Conservation (phyloP, 2,329 filamentous ascomycete species). For the Graphiopsis chlorocephala region DNA sequence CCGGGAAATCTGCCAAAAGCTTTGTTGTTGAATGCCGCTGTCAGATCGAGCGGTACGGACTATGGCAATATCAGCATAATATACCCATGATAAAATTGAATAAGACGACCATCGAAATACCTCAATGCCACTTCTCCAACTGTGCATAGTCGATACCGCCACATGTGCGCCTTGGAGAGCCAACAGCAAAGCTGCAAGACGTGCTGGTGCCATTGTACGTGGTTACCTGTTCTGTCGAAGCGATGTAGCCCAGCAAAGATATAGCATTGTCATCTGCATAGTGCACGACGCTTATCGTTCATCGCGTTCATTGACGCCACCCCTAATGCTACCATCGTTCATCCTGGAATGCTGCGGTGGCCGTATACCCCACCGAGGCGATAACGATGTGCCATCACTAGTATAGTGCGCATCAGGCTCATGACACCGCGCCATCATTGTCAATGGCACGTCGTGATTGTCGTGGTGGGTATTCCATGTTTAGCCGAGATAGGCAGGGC, state of each 20-base stretch:
- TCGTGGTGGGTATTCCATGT: background rate
- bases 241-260: background rate
- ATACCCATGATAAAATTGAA: background rate
- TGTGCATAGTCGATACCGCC: background rate
- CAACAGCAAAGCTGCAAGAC: background rate
- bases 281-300: slow-evolving; percentile 1
- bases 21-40: slow-evolving; percentile 34
- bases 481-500: background rate
- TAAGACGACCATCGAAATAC: background rate
- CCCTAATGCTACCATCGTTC: background rate
- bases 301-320: background rate
- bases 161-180: background rate
- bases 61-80: background rate
- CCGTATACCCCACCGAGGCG: background rate
- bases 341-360: background rate
- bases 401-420: background rate
- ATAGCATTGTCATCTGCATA: background rate
- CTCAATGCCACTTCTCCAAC: background rate
- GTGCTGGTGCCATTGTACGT: background rate
- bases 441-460: slow-evolving; percentile 5
- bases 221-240: background rate
- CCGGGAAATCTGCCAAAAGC: slow-evolving; percentile 37
- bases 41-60: slow-evolving; percentile 29
- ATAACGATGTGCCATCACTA: slow-evolving; percentile 3
- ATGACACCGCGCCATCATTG: background rate